Base-by-base conservation (phyloP, 192 early-diverging fungal species). In the Spizellomyces punctatus region DNA sequence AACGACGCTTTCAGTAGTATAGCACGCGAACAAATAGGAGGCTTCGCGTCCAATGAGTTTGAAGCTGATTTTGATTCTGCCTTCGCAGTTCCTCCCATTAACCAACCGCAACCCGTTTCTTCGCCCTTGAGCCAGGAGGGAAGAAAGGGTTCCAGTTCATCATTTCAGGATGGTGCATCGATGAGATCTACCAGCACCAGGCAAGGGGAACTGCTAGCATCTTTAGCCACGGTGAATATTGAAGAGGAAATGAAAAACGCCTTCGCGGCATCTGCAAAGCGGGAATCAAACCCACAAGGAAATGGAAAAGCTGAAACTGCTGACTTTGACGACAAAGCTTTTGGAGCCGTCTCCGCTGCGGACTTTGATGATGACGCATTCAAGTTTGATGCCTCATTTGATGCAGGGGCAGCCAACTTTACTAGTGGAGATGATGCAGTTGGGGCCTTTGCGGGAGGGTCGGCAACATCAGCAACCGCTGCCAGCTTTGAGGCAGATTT, bases 321-420 rank as follows among this genome's bases (percentile, higher is more conserved):
- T 10, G 66, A 68, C 17, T 68, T 58, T 27, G 63, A 73, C 49
- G 54, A 52, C 10, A 14, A 36, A 36, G 27, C 3, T 36, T 36
- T 36, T 36, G 27, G 27, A 36, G 27, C 27, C 9, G 41, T 41
- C 6, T 45, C 55, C 10, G 27, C 60, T 14, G 50, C 46, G 10
- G 58, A 47, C 47, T 62, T 67, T 44, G 17, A 44, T 36, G 72
- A 67, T 4, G 65, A 74, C 44, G 72, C 72, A 1, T 76, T 76
- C 67, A 58, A 48, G 36, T 76, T 76, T 49, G 67, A 69, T 46
- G 61, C 74, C 8, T 58, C 74, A n/a, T 76, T 76, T 42, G 50
- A 27, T 43, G 22, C 12, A 14, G 47, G 43, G 36, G 46, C 55
- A 43, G 8, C 16, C 58, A 12, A 44, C n/a, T 70, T 14, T 0